Base-by-base conservation (phyloP, 257 asterid genomes). In the Petunia axillaris region DNA sequence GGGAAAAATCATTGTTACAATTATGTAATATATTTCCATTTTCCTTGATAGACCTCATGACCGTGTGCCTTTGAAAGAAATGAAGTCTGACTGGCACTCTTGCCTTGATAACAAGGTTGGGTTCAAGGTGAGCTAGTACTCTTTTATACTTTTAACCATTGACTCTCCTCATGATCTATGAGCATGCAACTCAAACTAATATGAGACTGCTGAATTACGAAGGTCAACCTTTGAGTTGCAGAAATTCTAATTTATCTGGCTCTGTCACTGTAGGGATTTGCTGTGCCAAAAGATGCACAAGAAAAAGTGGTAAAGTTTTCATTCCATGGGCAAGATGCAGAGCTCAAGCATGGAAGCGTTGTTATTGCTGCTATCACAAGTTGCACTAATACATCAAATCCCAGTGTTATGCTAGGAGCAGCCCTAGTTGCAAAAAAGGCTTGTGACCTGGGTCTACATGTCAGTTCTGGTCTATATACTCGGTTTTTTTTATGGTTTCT, bases 361-460 rank as follows among this genome's bases (percentile, higher is more conserved):
- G 99, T 95, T 60, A 95, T 95, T 86, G 98, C 99, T 75, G 97
- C 98, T 54, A 93, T 95, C 82, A 93, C 98, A 25, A 95, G 98
- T 86, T 95, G 98, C 88, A 93, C 99, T 53, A 95, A 95, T 85
- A 95, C 99, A 83, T 95, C 99, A 77, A 93, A 95, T 87, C 98
- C 99, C 77, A 93, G 98, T 87, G 99, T 95, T 58, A 93, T 95
- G 97, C 97, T 95, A 70, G 99, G 99, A 77, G 99, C 99, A 36
- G 98, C 90, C 48, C 97, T 95, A 65, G 98, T 95, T 58, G 97
- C 98, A 6, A 95, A 95, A 82, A 93, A 93, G 79, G 99, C 99
- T 57, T 81, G 90, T 15, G 98, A 95, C 67, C 85, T 95, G 83
- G 97, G 99, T 67, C 89, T 95, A 84, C 85, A 90, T 91, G 99